Evolutionary conservation across 1,139 yeast species (phyloP).

Genomic region (Yamadazyma friedrichii): DNA sequence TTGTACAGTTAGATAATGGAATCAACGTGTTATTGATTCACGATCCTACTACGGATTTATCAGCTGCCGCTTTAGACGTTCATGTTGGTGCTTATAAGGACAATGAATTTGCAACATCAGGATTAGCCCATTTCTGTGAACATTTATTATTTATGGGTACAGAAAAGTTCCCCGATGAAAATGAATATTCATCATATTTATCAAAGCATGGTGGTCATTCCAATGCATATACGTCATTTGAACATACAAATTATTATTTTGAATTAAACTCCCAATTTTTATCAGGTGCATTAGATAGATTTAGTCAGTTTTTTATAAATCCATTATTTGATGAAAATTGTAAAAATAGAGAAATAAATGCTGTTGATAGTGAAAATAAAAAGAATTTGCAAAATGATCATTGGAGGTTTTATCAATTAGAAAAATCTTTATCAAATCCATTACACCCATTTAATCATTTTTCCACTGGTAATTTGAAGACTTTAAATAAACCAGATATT

Average conservation of each 20-base stretch:
- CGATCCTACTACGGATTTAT: constrained; percentile 83
- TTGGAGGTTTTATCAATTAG: constrained; percentile 88
- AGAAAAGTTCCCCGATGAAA: constrained; percentile 83
- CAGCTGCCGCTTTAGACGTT: constrained; percentile 92
- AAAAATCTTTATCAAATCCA: constrained; percentile 68
- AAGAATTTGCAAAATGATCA: constrained; percentile 86
- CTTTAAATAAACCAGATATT: constrained; percentile 58
- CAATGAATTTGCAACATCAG: constrained; percentile 64
- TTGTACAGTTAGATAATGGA: constrained; percentile 63
- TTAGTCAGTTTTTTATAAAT: constrained; percentile 84
- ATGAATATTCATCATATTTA: constrained; percentile 78
- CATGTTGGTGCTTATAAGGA: constrained; percentile 89
- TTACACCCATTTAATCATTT: constrained; percentile 73
- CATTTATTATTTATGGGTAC: constrained; percentile 98
- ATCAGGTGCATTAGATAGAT: constrained; percentile 87
- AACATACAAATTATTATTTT: constrained; percentile 88
- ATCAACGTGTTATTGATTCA: constrained; percentile 75
- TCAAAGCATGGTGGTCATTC: constrained; percentile 65
- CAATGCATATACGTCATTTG: constrained; percentile 87
- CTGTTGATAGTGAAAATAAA: constrained; percentile 94
- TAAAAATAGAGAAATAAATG: constrained; percentile 88
- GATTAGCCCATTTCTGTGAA: constrained; percentile 96
- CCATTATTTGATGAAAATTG: constrained; percentile 82
- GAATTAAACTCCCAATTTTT: constrained; percentile 75
- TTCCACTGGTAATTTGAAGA: constrained; percentile 68